A percentile compares a stretch with the other conserved stretches of the same genome.
phyloP scores from a whole-genome alignment of 805 yeast genomes.

The Lipomyces chichibuensis region DNA sequence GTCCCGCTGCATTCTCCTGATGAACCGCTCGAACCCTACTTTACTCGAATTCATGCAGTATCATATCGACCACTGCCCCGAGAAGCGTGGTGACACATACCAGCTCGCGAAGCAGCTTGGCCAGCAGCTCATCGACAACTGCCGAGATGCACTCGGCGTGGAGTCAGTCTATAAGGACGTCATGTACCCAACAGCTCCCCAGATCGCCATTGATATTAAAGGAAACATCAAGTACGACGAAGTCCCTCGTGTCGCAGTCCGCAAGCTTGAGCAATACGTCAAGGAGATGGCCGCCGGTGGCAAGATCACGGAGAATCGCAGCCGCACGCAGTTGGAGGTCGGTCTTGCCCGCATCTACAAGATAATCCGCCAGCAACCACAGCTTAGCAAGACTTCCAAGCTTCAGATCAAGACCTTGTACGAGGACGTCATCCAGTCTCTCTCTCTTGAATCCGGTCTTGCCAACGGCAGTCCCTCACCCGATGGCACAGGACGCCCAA shows the following conservation, averaged over 20 bases:
- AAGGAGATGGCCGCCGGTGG: slow-evolving; percentile 97
- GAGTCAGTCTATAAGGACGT: slow-evolving; percentile 97
- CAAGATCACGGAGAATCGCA: slow-evolving; percentile 64
- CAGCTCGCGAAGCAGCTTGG: slow-evolving; percentile 87
- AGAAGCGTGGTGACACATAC: slow-evolving; percentile 88
- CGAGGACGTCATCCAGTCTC: slow-evolving; percentile 42
- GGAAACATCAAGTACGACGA: slow-evolving; percentile 87
- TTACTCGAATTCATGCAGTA: slow-evolving; percentile 96
- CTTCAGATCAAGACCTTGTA: slow-evolving; percentile 38
- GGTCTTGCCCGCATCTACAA: slow-evolving; percentile 84
- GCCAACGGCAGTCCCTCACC: slow-evolving; percentile 25
- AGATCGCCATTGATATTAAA: slow-evolving; percentile 81
- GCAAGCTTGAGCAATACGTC: slow-evolving; percentile 94
- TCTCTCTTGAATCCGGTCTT: slow-evolving; percentile 33
- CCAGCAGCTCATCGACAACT: slow-evolving; percentile 91
- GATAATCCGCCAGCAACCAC: slow-evolving; percentile 73
- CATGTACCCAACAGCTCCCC: slow-evolving; percentile 91
- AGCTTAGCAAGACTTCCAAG: slow-evolving; percentile 56
- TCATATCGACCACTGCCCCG: slow-evolving; percentile 80
- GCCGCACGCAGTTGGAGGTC: slow-evolving; percentile 59
- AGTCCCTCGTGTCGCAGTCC: slow-evolving; percentile 82
- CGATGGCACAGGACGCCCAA: slow-evolving; percentile 31
- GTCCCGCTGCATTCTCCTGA: slow-evolving; percentile 91
- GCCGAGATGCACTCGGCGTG: slow-evolving; percentile 76
- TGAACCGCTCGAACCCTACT: slow-evolving; percentile 95